Evolutionary conservation across 495 filamentous ascomycete species (phyloP).

Genomic region (Neurospora sp.): DNA sequence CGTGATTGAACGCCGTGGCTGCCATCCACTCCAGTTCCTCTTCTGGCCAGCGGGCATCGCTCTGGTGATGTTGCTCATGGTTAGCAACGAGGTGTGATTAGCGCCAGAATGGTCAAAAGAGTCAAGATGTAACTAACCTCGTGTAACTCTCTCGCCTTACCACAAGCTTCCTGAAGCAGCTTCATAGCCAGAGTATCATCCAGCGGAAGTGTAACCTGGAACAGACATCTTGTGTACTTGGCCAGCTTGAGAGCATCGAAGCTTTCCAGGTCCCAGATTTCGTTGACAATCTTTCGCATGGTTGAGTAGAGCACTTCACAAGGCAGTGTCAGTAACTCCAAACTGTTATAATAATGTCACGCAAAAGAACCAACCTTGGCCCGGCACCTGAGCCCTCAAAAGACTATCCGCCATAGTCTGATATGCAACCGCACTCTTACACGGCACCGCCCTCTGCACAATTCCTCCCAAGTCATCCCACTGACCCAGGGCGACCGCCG

Average conservation of each 20-base stretch:
- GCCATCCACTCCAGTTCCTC: conserved; percentile 74
- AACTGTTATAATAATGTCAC: not conserved
- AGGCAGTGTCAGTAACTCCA: not conserved
- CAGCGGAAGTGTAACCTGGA: conserved; percentile 48
- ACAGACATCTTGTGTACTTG: conserved; percentile 64
- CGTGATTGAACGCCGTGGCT: conserved; percentile 62
- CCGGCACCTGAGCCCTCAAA: conserved; percentile 44
- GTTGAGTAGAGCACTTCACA: conserved; percentile 34
- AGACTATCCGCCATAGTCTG: conserved; percentile 52
- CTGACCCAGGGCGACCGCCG: conserved; percentile 50
- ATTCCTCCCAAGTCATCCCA: conserved; percentile 58
- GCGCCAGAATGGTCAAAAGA: not conserved
- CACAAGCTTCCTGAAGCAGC: conserved; percentile 47
- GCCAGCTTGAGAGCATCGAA: conserved; percentile 47
- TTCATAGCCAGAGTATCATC: conserved; percentile 37
- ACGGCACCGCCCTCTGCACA: conserved; percentile 41
- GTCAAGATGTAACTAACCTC: conserved; percentile 19
- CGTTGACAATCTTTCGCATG: conserved; percentile 52
- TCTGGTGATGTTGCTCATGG: conserved; percentile 12
- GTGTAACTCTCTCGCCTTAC: conserved; percentile 33
- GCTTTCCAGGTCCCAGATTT: conserved; percentile 43
- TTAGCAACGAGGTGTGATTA: not conserved
- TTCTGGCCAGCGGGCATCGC: conserved; percentile 45
- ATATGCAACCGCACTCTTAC: conserved; percentile 26
- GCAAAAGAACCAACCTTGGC: conserved; percentile 21